Base-by-base conservation (phyloP, 2,329 filamentous ascomycete genomes). In the Microdochium nivale region DNA sequence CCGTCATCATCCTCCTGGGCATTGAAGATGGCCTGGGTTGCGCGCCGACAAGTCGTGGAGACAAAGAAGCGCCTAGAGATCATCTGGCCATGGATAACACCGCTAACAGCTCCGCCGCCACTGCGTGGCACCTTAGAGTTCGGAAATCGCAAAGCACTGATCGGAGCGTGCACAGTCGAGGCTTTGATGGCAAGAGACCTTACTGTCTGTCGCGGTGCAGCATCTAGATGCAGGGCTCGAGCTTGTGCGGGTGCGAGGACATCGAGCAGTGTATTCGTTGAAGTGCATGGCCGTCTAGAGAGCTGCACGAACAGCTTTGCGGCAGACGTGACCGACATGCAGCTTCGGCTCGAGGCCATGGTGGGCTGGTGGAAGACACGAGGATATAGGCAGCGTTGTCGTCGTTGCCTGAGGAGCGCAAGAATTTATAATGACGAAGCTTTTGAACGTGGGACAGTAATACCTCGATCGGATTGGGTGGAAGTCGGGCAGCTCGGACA, bases 1-100 rank as follows among this genome's bases (percentile, higher is more conserved):
- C 92, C 92, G 51, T 91, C 83, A 30, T 95, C 88, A 65, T 94
- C 88, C 52, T 78, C 78, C 58, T 86, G 83, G 0, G 90, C 88
- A 65, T 97, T 96, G 56, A 75, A 68, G 3, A 83, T 24, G 3
- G 40, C 40, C 19, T 44, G 40, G 3, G 40, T 44, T 11, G 40
- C 40, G 3, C 23, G 19, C 13, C 4, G 40, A 5, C 21, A 3
- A 11, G 16, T 44, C 19, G 40, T 44, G 16, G 40, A 19, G 13
- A 19, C 21, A 13, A 44, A 44, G 13, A 19, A 5, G 16, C 40
- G 40, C 7, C 4, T 19, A 5, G 21, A 44, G 21, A 7, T 44
- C n/a, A 19, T 23, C 27, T 5, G 27, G 11, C 27, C 11, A 5
- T 30, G 27, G 27, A 5, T 5, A 30, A 5, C 27, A 30, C 5